These are phyloP conservation scores for Elsinoe ampelina DNA, from an alignment of 2,329 filamentous ascomycete species.

Conservation along the genomic window DNA sequence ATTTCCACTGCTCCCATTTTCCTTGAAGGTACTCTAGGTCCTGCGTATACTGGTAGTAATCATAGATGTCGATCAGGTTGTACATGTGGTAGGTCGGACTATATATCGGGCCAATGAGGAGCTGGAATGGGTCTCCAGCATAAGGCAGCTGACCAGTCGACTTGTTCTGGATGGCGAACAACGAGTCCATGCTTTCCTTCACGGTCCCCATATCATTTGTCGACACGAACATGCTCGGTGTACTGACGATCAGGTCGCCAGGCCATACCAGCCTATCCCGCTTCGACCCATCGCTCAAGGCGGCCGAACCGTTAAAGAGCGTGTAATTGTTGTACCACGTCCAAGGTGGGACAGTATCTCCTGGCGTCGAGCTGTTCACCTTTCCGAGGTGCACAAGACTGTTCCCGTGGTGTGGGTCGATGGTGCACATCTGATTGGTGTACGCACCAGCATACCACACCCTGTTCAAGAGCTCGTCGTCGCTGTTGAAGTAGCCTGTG, in stretches of 20 bases:
- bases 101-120: constrained; percentile 42
- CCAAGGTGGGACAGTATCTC: constrained; percentile 23
- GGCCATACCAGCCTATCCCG: constrained; percentile 53
- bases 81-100: constrained; percentile 50
- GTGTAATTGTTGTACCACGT: constrained; percentile 36
- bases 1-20: constrained; percentile 38
- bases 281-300: constrained; percentile 47
- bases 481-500: constrained; percentile 35
- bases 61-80: constrained; percentile 37
- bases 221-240: constrained; percentile 46
- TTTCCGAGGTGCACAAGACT: constrained; percentile 27
- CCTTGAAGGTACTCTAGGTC: constrained; percentile 32
- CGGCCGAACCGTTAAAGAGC: constrained; percentile 31
- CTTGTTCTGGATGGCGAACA: constrained; percentile 22
- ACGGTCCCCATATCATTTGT: constrained; percentile 34
- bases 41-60: constrained; percentile 33
- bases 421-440: constrained; percentile 30
- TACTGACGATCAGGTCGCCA: constrained; percentile 51
- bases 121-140: constrained; percentile 20
- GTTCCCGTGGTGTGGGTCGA: constrained; percentile 28
- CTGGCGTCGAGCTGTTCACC: constrained; percentile 25
- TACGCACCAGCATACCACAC: constrained; percentile 35
- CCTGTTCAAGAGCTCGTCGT: constrained; percentile 36
- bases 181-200: constrained; percentile 21
- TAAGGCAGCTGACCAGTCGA: constrained; percentile 31